Evolutionary conservation across 495 filamentous ascomycete genomes (phyloP), one percentile per base, ranked within the genome.

Genomic region (Penicillium egyptiacum): DNA sequence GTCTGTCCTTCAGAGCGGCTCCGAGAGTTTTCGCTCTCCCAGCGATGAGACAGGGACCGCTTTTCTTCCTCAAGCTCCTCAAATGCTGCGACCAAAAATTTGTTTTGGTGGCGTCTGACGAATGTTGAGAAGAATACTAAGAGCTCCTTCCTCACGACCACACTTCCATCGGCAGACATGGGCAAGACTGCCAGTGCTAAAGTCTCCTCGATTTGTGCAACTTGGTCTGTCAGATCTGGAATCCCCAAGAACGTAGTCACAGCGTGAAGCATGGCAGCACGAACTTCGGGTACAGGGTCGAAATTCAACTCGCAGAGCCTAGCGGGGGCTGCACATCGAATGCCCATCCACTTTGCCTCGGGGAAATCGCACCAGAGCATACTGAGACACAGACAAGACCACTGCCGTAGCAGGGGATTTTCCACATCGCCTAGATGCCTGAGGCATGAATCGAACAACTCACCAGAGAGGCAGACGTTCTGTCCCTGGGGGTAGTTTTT

Each of bases 351-450:
- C 69, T 97, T 98, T 2, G 91, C 93, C 59, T 96, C 92, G 0
- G 91, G 83, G 49, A 89, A 88, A 67, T 95, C 88, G 33, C 82
- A 81, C 93, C 95, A 99, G 7, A 99, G 81, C 76, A 96, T 92
- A 67, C 93, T 96, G 37, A 99, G 85, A 70, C 92, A 97, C 5
- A 99, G 82, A 69, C 92, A 96, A 11, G 91, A 92, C 94, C 95
- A 99, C 72, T 98, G 94, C 22, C 95, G 82, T 35, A 99, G 78
- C 16, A 97, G 73, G 4, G 92, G 89, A 61, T 96, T 97, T 44
- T 94, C 87, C 10, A 84, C 79, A 64, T 97, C 91, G 33, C 79
- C 79, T n/a, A 96, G 78, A 71, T 96, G 90, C 12, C 79, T 77
- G 40, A 97, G 72, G 66, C 90, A 96, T 45, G 85, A 89, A 20